Evolutionary conservation across 805 yeast genomes (phyloP).

Genomic region (Ogataea salicorniae): DNA sequence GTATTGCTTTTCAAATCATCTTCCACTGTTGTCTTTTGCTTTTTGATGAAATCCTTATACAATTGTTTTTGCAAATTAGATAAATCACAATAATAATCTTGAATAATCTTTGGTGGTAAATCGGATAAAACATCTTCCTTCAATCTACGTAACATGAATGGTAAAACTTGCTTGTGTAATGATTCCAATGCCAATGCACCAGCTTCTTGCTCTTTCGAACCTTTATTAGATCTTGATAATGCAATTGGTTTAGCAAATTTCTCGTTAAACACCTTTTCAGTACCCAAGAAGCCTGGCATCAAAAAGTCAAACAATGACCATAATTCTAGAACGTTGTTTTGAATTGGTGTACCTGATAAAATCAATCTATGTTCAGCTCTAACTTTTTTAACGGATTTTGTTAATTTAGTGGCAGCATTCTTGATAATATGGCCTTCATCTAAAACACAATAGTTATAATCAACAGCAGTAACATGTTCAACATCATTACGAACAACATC

Average conservation of each 20-base stretch:
- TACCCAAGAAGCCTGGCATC: constrained; percentile 98
- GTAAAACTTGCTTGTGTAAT: constrained; percentile 91
- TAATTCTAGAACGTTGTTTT: constrained; percentile 89
- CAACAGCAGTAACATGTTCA: constrained; percentile 50
- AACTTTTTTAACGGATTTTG: constrained; percentile 79
- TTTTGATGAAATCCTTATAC: constrained; percentile 83
- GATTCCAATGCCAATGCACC: constrained; percentile 97
- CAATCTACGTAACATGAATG: constrained; percentile 91
- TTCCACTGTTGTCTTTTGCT: constrained; percentile 69
- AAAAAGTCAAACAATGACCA: constrained; percentile 97
- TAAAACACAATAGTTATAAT: constrained; percentile 89
- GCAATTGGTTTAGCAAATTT: constrained; percentile 97
- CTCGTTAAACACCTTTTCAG: constrained; percentile 90
- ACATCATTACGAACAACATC: constrained; percentile 95
- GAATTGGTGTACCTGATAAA: constrained; percentile 96
- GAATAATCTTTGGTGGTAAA: constrained; percentile 96
- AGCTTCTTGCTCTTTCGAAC: constrained; percentile 91
- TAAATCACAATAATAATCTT: constrained; percentile 94
- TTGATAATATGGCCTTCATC: constrained; percentile 98
- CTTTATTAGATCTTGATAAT: constrained; percentile 83
- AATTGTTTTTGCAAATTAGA: constrained; percentile 84
- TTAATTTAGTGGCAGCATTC: constrained; percentile 80
- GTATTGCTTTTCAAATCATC: constrained; percentile 49
- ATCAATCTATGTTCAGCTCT: constrained; percentile 86
- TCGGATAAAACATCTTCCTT: constrained; percentile 95